A percentile compares a stretch with the other conserved stretches of the same genome.
Conservation (phyloP, 78 protist species). For the Diacronema lutheri region DNA sequence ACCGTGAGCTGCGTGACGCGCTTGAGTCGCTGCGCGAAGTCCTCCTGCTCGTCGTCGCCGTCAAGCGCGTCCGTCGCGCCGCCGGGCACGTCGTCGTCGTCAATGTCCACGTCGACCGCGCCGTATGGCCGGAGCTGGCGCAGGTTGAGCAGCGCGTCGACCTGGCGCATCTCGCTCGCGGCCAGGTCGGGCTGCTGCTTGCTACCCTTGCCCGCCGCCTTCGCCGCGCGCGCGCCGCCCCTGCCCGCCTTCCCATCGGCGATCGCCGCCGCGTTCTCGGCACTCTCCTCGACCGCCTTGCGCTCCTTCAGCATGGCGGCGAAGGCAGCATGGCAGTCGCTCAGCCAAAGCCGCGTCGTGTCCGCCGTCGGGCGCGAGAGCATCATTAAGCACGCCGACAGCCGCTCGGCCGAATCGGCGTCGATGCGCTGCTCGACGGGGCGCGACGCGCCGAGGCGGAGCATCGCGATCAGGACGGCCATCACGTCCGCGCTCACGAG, state of each 20-base stretch:
- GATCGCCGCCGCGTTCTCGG: not conserved
- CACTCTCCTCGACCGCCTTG: not conserved
- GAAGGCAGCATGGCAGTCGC: constrained; percentile 63
- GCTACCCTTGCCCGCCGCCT: constrained; percentile 28
- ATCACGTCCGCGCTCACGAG: constrained; percentile 52
- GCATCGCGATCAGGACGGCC: constrained; percentile 45
- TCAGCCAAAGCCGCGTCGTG: constrained; percentile 27
- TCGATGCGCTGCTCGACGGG: constrained; percentile 33
- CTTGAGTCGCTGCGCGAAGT: constrained; percentile 26
- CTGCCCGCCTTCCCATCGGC: not conserved
- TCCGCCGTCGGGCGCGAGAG: constrained; percentile 8
- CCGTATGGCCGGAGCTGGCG: constrained; percentile 64
- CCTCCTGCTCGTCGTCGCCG: constrained; percentile 41
- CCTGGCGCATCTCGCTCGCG: constrained; percentile 13
- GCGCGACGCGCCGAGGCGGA: constrained; percentile 59
- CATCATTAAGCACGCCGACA: constrained; percentile 51
- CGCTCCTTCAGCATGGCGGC: not conserved
- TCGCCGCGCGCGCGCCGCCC: not conserved
- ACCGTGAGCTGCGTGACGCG: constrained; percentile 79
- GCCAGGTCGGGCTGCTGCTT: not conserved
- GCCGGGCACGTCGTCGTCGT: constrained; percentile 19
- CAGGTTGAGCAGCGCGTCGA: constrained; percentile 62
- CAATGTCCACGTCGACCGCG: not conserved
- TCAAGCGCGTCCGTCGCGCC: no score
- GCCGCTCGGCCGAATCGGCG: constrained; percentile 73